phyloP scores from a whole-genome alignment of 2,329 filamentous ascomycete species.

The Stachybotrys echinatus region DNA sequence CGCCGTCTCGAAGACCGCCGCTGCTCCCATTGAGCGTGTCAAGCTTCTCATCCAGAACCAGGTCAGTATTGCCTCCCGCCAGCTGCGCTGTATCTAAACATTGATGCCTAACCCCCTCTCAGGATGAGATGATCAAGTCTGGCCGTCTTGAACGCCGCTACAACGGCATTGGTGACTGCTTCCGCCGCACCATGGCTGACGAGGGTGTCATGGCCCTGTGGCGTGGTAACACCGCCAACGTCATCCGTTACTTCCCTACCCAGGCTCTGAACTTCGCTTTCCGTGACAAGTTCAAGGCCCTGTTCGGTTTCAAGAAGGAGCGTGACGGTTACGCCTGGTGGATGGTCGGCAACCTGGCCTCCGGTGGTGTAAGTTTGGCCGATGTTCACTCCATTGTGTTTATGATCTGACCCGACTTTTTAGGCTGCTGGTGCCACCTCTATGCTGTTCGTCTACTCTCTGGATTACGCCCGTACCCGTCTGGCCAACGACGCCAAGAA shows the following conservation, averaged over 20 bases:
- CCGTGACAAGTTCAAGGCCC: conserved; percentile 99
- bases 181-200: conserved; percentile 80
- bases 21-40: conserved; percentile 99
- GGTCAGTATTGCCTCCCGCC: conserved; percentile 53
- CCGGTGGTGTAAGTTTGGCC: conserved; percentile 96
- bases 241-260: conserved; percentile 99
- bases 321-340: conserved; percentile 97
- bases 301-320: conserved; percentile 99
- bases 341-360: conserved; percentile 99
- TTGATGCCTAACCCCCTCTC: conserved; percentile 27
- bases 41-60: conserved; percentile 99
- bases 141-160: conserved; percentile 99
- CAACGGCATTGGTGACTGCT: conserved; percentile 90
- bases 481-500: conserved; percentile 99
- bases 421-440: conserved; percentile 98
- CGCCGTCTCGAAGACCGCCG: conserved; percentile 99
- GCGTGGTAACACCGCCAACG: conserved; percentile 99
- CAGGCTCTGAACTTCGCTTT: conserved; percentile 99
- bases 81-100: background rate
- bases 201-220: conserved; percentile 96
- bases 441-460: conserved; percentile 99
- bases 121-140: conserved; percentile 99
- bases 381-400: too few species aligned
- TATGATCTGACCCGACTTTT: too few species aligned
- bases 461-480: conserved; percentile 99